phyloP scores from a whole-genome alignment of 2,329 filamentous ascomycete species.

The Tetracladium maxilliforme region DNA sequence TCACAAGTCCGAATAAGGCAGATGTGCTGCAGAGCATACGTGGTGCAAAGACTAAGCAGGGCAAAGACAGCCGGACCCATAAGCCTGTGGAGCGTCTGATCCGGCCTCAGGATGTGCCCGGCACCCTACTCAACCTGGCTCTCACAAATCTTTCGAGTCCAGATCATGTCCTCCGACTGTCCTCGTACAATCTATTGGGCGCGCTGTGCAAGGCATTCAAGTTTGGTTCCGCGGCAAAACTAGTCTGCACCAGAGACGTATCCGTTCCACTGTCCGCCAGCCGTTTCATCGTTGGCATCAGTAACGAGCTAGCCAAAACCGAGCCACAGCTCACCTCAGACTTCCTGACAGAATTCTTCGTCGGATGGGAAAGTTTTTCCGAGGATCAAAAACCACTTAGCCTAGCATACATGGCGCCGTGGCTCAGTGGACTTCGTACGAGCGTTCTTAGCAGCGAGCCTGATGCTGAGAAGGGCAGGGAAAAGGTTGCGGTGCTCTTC shows the following conservation, averaged over 20 bases:
- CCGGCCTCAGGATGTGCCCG: slow-evolving; percentile 55
- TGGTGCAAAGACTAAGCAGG: slow-evolving; percentile 46
- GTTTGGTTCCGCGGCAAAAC: slow-evolving; percentile 43
- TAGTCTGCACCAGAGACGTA: slow-evolving; percentile 49
- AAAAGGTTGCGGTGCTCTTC: slow-evolving; percentile 48
- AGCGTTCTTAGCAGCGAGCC: slow-evolving; percentile 40
- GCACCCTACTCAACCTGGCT: slow-evolving; percentile 52
- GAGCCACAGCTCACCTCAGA: slow-evolving; percentile 55
- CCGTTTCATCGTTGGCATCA: slow-evolving; percentile 50
- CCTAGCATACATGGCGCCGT: slow-evolving; percentile 56
- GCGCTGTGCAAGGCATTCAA: slow-evolving; percentile 55
- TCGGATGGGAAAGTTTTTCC: slow-evolving; percentile 56
- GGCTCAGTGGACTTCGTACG: slow-evolving; percentile 46
- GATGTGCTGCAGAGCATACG: slow-evolving; percentile 51
- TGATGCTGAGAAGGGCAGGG: slow-evolving; percentile 51
- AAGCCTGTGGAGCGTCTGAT: slow-evolving; percentile 52
- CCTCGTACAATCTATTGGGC: slow-evolving; percentile 53
- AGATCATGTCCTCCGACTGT: slow-evolving; percentile 42
- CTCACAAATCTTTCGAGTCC: slow-evolving; percentile 50
- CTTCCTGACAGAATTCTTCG: slow-evolving; percentile 60
- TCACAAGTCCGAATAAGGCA: slow-evolving; percentile 48
- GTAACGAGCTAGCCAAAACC: slow-evolving; percentile 43
- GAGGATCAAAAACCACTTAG: slow-evolving; percentile 53
- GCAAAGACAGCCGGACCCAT: slow-evolving; percentile 43
- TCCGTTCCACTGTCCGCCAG: slow-evolving; percentile 48